These are phyloP conservation scores for Corchorus olitorius DNA, from an alignment of 345 rosid genomes.

Conservation along the genomic window DNA sequence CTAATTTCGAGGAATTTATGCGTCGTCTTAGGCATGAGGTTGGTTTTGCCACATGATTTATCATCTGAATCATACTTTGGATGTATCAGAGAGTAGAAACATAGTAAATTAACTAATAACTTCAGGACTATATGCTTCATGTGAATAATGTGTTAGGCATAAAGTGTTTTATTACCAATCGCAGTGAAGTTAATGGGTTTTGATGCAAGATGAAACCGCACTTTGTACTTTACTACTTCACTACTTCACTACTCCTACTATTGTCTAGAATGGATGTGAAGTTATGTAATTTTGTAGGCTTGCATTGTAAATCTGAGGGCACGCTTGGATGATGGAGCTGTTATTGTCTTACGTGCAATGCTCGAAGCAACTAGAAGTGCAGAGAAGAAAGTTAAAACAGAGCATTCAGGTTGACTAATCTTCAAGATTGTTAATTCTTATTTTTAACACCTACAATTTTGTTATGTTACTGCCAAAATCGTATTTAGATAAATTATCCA, in stretches of 20 bases:
- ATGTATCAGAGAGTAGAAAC: background rate
- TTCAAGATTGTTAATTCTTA: slow-evolving; percentile 17
- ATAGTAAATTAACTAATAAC: background rate
- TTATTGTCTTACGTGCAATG: slow-evolving; percentile 75
- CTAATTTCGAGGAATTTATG: slow-evolving; percentile 77
- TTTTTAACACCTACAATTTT: background rate
- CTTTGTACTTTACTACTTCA: too few relatives aligned
- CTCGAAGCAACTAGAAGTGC: slow-evolving; percentile 66
- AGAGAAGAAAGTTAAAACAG: slow-evolving; percentile 72
- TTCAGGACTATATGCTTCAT: slow-evolving; percentile 6
- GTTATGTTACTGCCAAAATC: slow-evolving; percentile 8
- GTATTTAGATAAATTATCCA: background rate
- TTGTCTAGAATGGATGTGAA: background rate
- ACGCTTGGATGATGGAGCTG: slow-evolving; percentile 67
- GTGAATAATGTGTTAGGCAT: background rate
- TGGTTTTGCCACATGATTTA: slow-evolving; percentile 25
- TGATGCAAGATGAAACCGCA: background rate
- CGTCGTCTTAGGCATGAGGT: slow-evolving; percentile 84
- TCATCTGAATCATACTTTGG: background rate
- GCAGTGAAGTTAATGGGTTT: background rate
- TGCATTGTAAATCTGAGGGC: slow-evolving; percentile 71
- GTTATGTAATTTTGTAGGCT: slow-evolving; percentile 37
- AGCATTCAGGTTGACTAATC: slow-evolving; percentile 55
- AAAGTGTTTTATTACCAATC: background rate
- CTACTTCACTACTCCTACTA: background rate